Evolutionary conservation across 1,284 basidiomycete species (phyloP).

Genomic region (Cryptococcus sp.): DNA sequence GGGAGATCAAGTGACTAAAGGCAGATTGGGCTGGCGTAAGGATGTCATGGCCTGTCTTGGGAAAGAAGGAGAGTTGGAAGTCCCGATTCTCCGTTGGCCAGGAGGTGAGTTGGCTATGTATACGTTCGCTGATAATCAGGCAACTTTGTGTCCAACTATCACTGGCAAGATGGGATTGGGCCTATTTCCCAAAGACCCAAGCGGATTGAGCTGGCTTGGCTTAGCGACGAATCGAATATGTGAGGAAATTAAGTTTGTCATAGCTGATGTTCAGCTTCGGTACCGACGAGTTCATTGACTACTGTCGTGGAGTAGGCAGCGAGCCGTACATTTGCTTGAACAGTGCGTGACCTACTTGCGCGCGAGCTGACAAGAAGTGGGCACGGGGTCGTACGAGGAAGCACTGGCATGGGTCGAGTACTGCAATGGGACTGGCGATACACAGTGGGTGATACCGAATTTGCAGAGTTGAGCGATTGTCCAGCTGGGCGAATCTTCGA

Average conservation of each 20-base stretch:
- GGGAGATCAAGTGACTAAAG: slow-evolving; percentile 31
- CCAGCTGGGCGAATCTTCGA: slow-evolving; percentile 64
- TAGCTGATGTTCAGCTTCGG: slow-evolving; percentile 55
- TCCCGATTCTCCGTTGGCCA: slow-evolving; percentile 65
- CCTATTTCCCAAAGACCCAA: slow-evolving; percentile 61
- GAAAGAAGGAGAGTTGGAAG: slow-evolving; percentile 58
- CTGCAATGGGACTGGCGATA: slow-evolving; percentile 60
- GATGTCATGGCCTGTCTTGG: slow-evolving; percentile 62
- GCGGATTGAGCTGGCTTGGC: slow-evolving; percentile 66
- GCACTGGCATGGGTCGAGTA: slow-evolving; percentile 69
- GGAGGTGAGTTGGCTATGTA: slow-evolving; percentile 58
- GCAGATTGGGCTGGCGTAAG: slow-evolving; percentile 58
- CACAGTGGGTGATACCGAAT: slow-evolving; percentile 26
- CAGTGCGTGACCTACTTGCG: slow-evolving; percentile 36
- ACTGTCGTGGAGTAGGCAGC: slow-evolving; percentile 39
- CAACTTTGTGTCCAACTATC: slow-evolving; percentile 62
- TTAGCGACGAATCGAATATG: slow-evolving; percentile 64
- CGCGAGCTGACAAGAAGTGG: slow-evolving; percentile 52
- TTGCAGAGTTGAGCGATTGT: slow-evolving; percentile 23
- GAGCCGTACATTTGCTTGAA: slow-evolving; percentile 68
- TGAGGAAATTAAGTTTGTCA: slow-evolving; percentile 8
- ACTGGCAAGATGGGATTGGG: slow-evolving; percentile 69
- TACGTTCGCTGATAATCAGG: slow-evolving; percentile 21
- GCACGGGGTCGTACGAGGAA: slow-evolving; percentile 65
- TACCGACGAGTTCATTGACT: slow-evolving; percentile 59